A percentile compares a stretch with the other conserved stretches of the same genome.
These are phyloP conservation scores for Artemisia argyi DNA, from an alignment of 129 eudicot species.

Conservation along the genomic window DNA sequence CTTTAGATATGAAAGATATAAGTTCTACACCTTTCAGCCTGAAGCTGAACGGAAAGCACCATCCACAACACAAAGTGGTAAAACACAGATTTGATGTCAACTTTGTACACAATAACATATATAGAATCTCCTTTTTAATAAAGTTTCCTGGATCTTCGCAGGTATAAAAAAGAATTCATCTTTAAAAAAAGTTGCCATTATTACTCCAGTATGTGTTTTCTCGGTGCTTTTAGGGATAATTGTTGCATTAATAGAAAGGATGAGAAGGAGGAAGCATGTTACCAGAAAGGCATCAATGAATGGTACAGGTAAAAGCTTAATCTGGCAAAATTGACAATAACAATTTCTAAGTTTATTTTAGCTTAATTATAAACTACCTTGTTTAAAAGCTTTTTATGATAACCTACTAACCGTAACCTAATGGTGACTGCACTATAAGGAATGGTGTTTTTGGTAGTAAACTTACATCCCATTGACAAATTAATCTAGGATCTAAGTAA, in stretches of 20 bases:
- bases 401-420: too few species aligned
- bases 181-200: background rate
- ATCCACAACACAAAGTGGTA: background rate
- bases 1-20: constrained; percentile 11
- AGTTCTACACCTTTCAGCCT: background rate
- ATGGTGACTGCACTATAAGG: too few species aligned
- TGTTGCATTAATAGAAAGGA: background rate
- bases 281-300: background rate
- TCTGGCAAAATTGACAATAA: too few species aligned
- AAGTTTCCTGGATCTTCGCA: background rate
- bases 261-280: constrained; percentile 10
- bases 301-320: background rate
- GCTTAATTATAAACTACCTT: too few species aligned
- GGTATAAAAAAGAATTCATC: background rate
- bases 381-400: too few species aligned
- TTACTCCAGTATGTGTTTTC: background rate
- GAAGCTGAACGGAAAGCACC: background rate
- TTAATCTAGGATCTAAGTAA: too few species aligned
- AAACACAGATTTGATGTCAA: background rate
- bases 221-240: constrained; percentile 1
- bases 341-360: too few species aligned
- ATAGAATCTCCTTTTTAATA: background rate
- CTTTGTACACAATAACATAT: too few species aligned
- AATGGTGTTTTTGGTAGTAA: too few species aligned
- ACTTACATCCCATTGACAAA: too few species aligned